Base-by-base conservation (phyloP, 441 rosid genomes). In the Populus hybrid region DNA sequence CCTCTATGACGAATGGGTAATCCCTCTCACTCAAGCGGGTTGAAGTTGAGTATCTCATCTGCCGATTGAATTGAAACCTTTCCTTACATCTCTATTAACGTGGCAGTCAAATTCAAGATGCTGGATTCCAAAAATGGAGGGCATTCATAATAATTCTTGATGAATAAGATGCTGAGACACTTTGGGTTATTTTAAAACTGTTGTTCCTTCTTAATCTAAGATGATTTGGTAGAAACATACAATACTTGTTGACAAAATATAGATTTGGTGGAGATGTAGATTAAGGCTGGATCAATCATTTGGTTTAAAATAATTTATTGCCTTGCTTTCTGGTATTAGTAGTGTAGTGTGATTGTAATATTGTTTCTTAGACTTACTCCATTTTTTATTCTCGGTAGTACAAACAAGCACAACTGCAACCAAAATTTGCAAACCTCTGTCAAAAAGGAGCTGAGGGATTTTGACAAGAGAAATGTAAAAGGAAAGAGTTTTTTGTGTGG, bases 1-100 rank as follows among this genome's bases (percentile, higher is more conserved):
- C 61, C 92, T 95, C 23, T 95, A 91, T 59, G 89, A 82, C 3
- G 92, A 93, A 24, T 93, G 99, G 98, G 87, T 92, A 21, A 93
- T 95, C 73, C 97, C 98, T 53, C 86, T 93, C 26, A 95, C 99
- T n/a, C 53, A 95, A 93, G 82, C 79, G 14, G 1, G 97, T 95
- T 36, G 85, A 95, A 79, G 89, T 95, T 45, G 90, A 92, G 81
- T 95, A 95, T 84, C 96, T 93, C 65, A 92, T 93, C 8, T 89
- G 85, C n/a, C 90, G 99, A 70, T 84, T 93, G 4, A 92, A 92
- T 66, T 92, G 87, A 90, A 65, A 64, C 61, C 61, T 53, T 45
- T 14, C 56, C 6, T 18, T 0, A 2, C 59, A 1, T 53, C 8
- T 53, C 61, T 53, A 53, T 53, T 18, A 53, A 53, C 4, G 61